Base-by-base conservation (phyloP, 345 rosid species). In the Sonneratia caseolaris region DNA sequence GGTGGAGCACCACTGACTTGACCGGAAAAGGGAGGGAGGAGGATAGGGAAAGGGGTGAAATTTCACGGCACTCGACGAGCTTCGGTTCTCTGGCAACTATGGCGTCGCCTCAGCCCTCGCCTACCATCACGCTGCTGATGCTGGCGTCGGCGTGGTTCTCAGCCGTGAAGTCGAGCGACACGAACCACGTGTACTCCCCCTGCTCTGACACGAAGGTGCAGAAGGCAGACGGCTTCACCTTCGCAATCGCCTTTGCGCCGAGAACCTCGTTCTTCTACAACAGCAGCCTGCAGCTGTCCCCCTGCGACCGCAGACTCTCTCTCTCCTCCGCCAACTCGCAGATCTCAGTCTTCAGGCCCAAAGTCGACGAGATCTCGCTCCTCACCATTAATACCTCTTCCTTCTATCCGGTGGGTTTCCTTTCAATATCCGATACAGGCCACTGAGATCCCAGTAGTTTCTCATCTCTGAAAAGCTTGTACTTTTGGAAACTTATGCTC, bases 321-420 rank as follows among this genome's bases (percentile, higher is more conserved):
- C 91, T 95, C 69, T 75, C 73, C 15, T 9, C 51, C 72, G 74
- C 83, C 11, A 79, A 68, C 72, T 77, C 97, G 27, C 92, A 87
- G 84, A 76, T 92, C 84, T 84, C 98, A 35, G 78, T 88, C 2
- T 95, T 92, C 68, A 82, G 98, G 75, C 99, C 99, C 40, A 92
- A 95, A 83, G 94, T 95, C 40, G 99, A 95, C 19, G 99, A 95
- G 92, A 95, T 95, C 88, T 89, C 98, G 37, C 98, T 95, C 72
- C 98, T 95, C 72, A 90, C 99, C 47, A 81, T 95, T 82, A 95
- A 95, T 55, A 75, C 91, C 74, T 85, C 97, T 42, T 76, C 82
- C 68, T 86, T 83, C 81, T 77, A 76, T 18, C 92, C 88, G 85
- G 96, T 89, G 72, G 68, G 86, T 56, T 36, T 66, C 37, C 45